A percentile compares a stretch with the other conserved stretches of the same genome.
These are phyloP conservation scores for Tetrahymena elliotti DNA, from an alignment of 73 alveolate genomes.

Conservation along the genomic window DNA sequence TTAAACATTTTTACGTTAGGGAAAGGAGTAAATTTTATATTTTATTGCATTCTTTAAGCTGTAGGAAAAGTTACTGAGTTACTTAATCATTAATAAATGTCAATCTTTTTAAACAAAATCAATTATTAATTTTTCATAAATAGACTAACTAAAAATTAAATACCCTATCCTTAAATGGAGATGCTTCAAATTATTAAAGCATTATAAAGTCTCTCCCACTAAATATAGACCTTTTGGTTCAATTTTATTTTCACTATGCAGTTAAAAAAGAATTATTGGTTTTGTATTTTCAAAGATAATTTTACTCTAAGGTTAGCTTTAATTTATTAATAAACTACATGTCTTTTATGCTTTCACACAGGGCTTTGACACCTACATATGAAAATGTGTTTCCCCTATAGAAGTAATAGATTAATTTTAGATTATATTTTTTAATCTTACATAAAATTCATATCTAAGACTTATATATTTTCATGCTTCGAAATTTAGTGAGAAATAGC, in stretches of 20 bases:
- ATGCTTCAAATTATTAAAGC: background rate
- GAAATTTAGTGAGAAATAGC: background rate
- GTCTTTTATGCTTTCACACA: background rate
- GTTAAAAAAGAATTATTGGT: background rate
- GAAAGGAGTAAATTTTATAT: background rate
- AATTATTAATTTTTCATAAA: background rate
- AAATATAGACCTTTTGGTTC: background rate
- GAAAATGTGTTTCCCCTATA: background rate
- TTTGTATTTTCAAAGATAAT: background rate
- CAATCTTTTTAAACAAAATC: background rate
- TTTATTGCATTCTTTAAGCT: background rate
- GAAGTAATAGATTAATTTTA: background rate
- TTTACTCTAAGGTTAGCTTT: background rate
- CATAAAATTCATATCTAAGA: background rate
- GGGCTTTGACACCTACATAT: background rate
- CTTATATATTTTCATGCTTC: background rate
- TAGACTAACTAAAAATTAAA: background rate
- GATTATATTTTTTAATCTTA: background rate
- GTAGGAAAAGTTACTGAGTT: background rate
- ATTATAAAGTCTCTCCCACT: background rate
- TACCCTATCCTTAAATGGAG: background rate
- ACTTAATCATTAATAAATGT: background rate
- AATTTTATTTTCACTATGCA: background rate
- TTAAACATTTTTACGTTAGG: background rate
- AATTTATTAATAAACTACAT: background rate